Evolutionary conservation across 139 green algal genomes (phyloP).

Genomic region (Tetraselmis striata): DNA sequence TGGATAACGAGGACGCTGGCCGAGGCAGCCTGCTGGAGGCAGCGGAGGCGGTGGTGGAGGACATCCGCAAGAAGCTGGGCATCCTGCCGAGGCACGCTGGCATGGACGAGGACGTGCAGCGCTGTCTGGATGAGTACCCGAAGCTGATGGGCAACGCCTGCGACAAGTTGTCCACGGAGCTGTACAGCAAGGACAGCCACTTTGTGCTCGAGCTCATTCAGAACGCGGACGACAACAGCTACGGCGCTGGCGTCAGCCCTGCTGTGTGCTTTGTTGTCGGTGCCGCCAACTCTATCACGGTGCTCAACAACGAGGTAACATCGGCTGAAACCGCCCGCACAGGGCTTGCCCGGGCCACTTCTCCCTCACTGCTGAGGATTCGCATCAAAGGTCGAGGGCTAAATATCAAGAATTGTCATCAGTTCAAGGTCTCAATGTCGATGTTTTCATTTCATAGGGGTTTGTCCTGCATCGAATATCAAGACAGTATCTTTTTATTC

Average conservation of each 20-base stretch:
- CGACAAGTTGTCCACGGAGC: neutral
- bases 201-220: neutral
- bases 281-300: neutral
- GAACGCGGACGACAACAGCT: slow-evolving; percentile 5
- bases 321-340: slow-evolving; percentile 1
- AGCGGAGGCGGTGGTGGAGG: neutral
- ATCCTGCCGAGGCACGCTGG: neutral
- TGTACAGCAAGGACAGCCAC: neutral
- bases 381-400: too few species aligned
- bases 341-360: neutral
- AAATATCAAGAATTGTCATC: too few species aligned
- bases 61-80: neutral
- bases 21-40: neutral
- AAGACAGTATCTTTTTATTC: too few species aligned
- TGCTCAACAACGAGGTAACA: slow-evolving; percentile 20
- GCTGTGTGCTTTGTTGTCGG: slow-evolving; percentile 21
- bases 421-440: too few species aligned
- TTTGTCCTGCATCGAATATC: too few species aligned
- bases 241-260: slow-evolving; percentile 11
- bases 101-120: neutral
- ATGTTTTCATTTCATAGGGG: too few species aligned
- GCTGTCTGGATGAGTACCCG: neutral
- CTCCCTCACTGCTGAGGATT: neutral
- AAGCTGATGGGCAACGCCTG: neutral
- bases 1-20: neutral